Evolutionary conservation across 768 basidiomycete species (phyloP).

Genomic region (Tricholoma terreum): DNA sequence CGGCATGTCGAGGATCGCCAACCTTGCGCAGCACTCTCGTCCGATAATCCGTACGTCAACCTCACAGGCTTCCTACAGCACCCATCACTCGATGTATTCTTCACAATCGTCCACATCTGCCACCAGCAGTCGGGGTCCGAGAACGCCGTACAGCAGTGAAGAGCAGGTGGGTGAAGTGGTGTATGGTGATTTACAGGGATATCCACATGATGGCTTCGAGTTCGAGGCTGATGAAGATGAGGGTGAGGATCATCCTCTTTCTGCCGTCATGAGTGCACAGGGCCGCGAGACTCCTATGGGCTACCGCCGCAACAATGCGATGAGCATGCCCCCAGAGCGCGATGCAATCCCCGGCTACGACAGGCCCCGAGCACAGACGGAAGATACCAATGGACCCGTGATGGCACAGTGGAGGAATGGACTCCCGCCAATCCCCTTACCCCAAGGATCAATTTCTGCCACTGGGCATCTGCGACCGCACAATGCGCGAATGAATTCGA

Average conservation of each 20-base stretch:
- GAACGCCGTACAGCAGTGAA: conserved; percentile 38
- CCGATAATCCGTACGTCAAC: conserved; percentile 29
- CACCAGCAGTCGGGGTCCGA: conserved; percentile 28
- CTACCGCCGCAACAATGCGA: conserved; percentile 53
- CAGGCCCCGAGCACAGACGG: conserved; percentile 65
- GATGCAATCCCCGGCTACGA: conserved; percentile 46
- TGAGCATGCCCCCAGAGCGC: conserved; percentile 57
- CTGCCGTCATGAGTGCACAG: conserved; percentile 43
- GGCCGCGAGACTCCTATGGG: conserved; percentile 76
- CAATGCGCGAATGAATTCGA: conserved; percentile 47
- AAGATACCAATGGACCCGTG: conserved; percentile 60
- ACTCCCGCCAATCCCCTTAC: conserved; percentile 37
- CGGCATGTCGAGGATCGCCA: conserved; percentile 50
- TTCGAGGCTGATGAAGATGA: conserved; percentile 71
- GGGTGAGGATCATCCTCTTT: conserved; percentile 68
- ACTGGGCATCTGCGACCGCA: conserved; percentile 35
- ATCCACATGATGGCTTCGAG: conserved; percentile 69
- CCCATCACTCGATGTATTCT: conserved; percentile 31
- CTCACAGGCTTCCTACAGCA: conserved; percentile 27
- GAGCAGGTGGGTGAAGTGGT: conserved; percentile 30
- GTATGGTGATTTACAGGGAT: conserved; percentile 49
- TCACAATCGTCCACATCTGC: conserved; percentile 25
- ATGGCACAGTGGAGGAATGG: conserved; percentile 66
- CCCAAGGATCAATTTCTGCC: conserved; percentile 22
- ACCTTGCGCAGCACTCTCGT: conserved; percentile 32